Evolutionary conservation across 805 yeast genomes (phyloP), one percentile per base, ranked within the genome.

Genomic region (Candida schatavii): DNA sequence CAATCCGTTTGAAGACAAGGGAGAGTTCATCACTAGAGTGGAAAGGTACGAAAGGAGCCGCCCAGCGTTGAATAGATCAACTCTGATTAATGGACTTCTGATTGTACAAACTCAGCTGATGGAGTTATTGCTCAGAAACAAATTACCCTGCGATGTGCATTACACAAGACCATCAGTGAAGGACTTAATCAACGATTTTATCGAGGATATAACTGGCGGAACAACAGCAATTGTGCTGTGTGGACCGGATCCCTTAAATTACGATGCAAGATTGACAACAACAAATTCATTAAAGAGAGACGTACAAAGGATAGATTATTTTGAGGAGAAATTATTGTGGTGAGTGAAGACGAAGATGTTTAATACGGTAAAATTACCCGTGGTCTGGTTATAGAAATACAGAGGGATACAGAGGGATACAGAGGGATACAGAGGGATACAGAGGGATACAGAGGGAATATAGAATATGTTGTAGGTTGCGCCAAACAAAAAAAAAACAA

Each of bases 241-340:
- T n/a, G 41, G 41, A 25, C 22, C 32, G 21, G 33, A 31, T 19
- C 35, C 36, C 9, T 13, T 28, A 5, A 22, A 28, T 27, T 28
- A 38, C 19, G 36, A 38, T 5, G 41, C 32, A 20, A 38, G 29
- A 21, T 14, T 38, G 31, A 19, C 20, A 4, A 18, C 32, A 4
- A 28, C 26, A 3, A 38, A 30, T 11, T 19, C 33, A 18, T 26
- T 20, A 18, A 25, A 37, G 33, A 17, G 40, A 20, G 18, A 31
- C 26, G 20, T 19, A 5, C 36, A 33, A n/a, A 25, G 35, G 5
- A 31, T 38, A 5, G 41, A 38, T 18, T 38, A 38, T 29, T 38
- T 38, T 15, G 41, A 38, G 17, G 41, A 38, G 19, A 38, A 38
- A 21, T 22, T 38, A 4, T 30, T 54, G 48, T 38, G 41, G 41